Base-by-base conservation (phyloP, 495 filamentous ascomycete genomes). In the Sporormia fimetaria region DNA sequence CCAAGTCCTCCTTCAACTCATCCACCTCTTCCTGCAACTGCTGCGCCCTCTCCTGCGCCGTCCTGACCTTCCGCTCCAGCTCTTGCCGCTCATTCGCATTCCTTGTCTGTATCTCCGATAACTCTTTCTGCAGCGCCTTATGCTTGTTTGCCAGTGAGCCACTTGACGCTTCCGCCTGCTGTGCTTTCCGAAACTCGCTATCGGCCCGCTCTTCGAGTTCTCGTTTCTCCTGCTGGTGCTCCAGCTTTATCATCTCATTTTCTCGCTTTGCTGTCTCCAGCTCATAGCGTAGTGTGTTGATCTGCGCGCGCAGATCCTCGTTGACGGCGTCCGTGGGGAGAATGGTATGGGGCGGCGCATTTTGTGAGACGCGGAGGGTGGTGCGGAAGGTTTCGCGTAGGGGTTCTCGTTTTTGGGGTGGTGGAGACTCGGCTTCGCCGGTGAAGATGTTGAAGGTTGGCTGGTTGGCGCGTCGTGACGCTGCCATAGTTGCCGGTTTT, bases 211-310 rank as follows among this genome's bases (percentile, higher is more conserved):
- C 62, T 51, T 82, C 77, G 3, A 76, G 64, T 15, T 87, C 82
- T 29, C 86, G 71, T 15, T 92, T 57, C 51, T 94, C 87, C 50
- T 85, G 82, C 40, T 92, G 83, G 52, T 84, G 78, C 38, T 80
- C 74, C 8, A 94, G 62, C 2, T 67, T 70, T 36, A 76, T 63
- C 33, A 94, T 64, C 27, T 92, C 87, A 47, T 83, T 77, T 57
- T 95, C 90, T 39, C 94, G 84, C 47, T 85, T 87, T 45, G 84
- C 66, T 8, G 71, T 66, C 55, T 88, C 69, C 23, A 84, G 55
- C 48, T 84, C 81, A 62, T 82, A 84, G 38, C 69, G 71, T 24
- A 82, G 59, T 4, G 76, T 73, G 48, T 76, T 78, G 17, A 83
- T 57, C 57, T 82, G 75, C 1, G 78, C 71, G 23, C 80, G 73